Base-by-base conservation (phyloP, 1,284 basidiomycete genomes). In the Flammula alnicola region DNA sequence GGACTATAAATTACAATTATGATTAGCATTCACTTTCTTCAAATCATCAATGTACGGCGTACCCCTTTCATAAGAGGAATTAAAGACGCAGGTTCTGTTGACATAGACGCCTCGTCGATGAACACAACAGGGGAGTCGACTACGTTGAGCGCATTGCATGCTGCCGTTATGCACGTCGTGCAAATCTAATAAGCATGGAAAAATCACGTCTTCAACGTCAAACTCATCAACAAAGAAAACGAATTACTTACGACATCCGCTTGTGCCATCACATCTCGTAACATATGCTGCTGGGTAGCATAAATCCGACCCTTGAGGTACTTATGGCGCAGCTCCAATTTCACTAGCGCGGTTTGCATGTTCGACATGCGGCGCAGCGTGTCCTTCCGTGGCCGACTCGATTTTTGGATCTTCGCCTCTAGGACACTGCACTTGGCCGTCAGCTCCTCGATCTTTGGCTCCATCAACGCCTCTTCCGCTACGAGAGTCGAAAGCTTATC, bases 41-140 rank as follows among this genome's bases (percentile, higher is more conserved):
- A 47, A 33, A 38, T 35, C 46, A 51, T 17, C 30, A 17, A 33
- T 49, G 43, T 46, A 42, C 30, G 23, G 81, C 88, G 48, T 70
- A 90, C 89, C 2, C 93, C 93, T 79, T 91, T 93, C 83, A 92
- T 93, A 27, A 95, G 73, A 0, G 93, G 91, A 49, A 95, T 84
- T 36, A 95, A 71, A 8, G 89, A 87, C 17, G 91, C 84, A 11
- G 94, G 93, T 70, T 98, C 95, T 1, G 93, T 96, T 9, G 92
- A 94, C 93, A 96, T 97, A 7, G 90, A 92, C 1, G 93, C 95
- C 69, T 98, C 95, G 66, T 98, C 95, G 22, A 98, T 72, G 63
- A 97, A 95, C 5, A 98, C 93, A 26, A 97, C 80, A 1, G 95
- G 95, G 63, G 97, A 95, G 63, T 98, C 95, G 35, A 87, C 78